Conservation (phyloP, 495 filamentous ascomycete genomes). For the Diplogelasinospora grovesii region DNA sequence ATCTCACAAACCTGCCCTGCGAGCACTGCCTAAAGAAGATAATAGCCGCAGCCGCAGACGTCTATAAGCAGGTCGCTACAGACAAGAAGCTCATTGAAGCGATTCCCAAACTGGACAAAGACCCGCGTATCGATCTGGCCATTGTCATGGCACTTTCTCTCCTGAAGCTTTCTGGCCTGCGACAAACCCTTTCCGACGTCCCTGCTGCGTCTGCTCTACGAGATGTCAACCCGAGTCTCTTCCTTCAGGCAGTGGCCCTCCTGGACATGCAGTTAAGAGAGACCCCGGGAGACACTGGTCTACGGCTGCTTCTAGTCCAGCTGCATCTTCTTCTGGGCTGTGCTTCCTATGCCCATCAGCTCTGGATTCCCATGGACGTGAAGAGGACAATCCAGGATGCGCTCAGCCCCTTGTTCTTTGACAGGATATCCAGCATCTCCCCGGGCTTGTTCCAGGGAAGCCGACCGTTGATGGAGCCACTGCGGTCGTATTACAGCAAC, state of each 20-base stretch:
- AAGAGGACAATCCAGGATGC: slow-evolving; percentile 47
- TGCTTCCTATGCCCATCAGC: slow-evolving; percentile 30
- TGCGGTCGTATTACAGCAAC: slow-evolving; percentile 31
- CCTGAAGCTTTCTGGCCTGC: slow-evolving; percentile 36
- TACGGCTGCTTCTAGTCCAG: slow-evolving; percentile 39
- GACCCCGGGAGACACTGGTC: slow-evolving; percentile 30
- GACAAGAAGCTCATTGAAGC: slow-evolving; percentile 18
- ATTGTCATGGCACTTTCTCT: slow-evolving; percentile 39
- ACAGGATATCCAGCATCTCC: slow-evolving; percentile 46
- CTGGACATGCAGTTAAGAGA: slow-evolving; percentile 36
- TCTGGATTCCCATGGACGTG: slow-evolving; percentile 39
- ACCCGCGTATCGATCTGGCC: slow-evolving; percentile 39
- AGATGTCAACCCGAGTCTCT: slow-evolving; percentile 21
- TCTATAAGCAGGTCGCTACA: slow-evolving; percentile 22
- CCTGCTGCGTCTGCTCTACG: slow-evolving; percentile 24
- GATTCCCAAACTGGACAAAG: slow-evolving; percentile 24
- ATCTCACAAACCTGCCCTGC: slow-evolving; percentile 17
- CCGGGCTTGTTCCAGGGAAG: slow-evolving; percentile 35
- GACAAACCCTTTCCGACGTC: slow-evolving; percentile 5
- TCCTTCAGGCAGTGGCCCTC: slow-evolving; percentile 41
- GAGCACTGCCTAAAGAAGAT: slow-evolving; percentile 29
- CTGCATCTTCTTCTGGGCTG: slow-evolving; percentile 42
- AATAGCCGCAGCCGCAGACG: slow-evolving; percentile 17
- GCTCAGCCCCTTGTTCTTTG: slow-evolving; percentile 39
- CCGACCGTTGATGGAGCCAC: slow-evolving; percentile 25